Conservation (phyloP, 805 yeast species). For the Lipomyces chichibuensis region DNA sequence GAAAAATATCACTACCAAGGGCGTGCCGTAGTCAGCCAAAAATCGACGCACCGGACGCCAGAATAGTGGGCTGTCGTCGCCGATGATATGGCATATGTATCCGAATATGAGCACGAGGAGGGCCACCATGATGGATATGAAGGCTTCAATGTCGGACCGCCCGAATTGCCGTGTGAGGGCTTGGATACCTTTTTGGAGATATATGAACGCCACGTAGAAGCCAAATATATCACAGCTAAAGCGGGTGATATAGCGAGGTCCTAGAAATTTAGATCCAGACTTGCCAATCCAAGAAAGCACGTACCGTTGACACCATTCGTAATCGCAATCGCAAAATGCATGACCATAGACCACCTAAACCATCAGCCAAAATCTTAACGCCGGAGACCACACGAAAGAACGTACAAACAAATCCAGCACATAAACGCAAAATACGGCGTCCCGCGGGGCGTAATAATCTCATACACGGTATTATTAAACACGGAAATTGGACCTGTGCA, state of each 20-base stretch:
- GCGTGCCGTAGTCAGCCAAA: slow-evolving; percentile 84
- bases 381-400: not conserved
- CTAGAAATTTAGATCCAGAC: not conserved
- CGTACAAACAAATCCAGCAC: slow-evolving; percentile 82
- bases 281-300: slow-evolving; percentile 11
- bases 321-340: slow-evolving; percentile 74
- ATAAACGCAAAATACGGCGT: slow-evolving; percentile 78
- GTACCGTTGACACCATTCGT: slow-evolving; percentile 68
- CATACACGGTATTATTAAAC: slow-evolving; percentile 87
- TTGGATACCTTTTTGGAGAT: slow-evolving; percentile 88
- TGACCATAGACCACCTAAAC: slow-evolving; percentile 75
- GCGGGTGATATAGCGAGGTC: slow-evolving; percentile 25
- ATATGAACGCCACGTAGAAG: slow-evolving; percentile 81
- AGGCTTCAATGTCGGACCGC: slow-evolving; percentile 47
- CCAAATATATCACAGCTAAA: slow-evolving; percentile 74
- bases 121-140: slow-evolving; percentile 73
- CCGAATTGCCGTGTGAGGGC: slow-evolving; percentile 72
- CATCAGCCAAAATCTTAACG: not conserved
- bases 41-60: slow-evolving; percentile 64
- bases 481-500: slow-evolving; percentile 79
- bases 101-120: slow-evolving; percentile 80
- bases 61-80: slow-evolving; percentile 64
- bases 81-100: slow-evolving; percentile 59
- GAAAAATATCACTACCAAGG: slow-evolving; percentile 81
- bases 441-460: slow-evolving; percentile 58